These are phyloP conservation scores for Bruguiera sexangula DNA, from an alignment of 345 rosid genomes.

Conservation along the genomic window DNA sequence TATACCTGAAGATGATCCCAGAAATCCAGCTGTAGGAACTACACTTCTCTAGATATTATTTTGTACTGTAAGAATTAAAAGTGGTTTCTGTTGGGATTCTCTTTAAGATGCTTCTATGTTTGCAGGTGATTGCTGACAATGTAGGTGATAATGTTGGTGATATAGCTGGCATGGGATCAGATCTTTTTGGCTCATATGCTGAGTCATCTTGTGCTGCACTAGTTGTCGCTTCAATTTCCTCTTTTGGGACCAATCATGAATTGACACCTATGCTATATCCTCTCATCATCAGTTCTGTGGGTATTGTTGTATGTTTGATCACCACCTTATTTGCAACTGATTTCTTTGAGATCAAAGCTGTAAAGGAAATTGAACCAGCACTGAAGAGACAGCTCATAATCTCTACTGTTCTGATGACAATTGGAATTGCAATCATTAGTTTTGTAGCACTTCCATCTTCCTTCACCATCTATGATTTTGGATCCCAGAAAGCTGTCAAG, in stretches of 20 bases:
- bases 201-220: slow-evolving; percentile 81
- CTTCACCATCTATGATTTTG: slow-evolving; percentile 72
- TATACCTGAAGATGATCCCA: slow-evolving; percentile 78
- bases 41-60: slow-evolving; percentile 6
- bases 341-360: slow-evolving; percentile 68
- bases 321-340: slow-evolving; percentile 76
- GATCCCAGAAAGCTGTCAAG: slow-evolving; percentile 62
- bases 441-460: slow-evolving; percentile 59
- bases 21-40: slow-evolving; percentile 76
- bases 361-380: slow-evolving; percentile 67
- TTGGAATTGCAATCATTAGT: slow-evolving; percentile 58
- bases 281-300: slow-evolving; percentile 65
- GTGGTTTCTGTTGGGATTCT: not conserved
- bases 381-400: slow-evolving; percentile 68
- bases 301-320: slow-evolving; percentile 63
- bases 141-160: slow-evolving; percentile 87
- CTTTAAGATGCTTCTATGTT: slow-evolving; percentile 15
- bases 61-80: not conserved
- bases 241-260: slow-evolving; percentile 66
- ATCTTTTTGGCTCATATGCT: slow-evolving; percentile 71
- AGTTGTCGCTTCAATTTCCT: slow-evolving; percentile 75
- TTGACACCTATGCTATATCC: slow-evolving; percentile 72
- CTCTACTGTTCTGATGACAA: slow-evolving; percentile 64
- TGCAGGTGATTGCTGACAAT: slow-evolving; percentile 82
- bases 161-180: slow-evolving; percentile 85